Evolutionary conservation across 257 asterid species (phyloP).

Genomic region (Lycium ferocissimum): DNA sequence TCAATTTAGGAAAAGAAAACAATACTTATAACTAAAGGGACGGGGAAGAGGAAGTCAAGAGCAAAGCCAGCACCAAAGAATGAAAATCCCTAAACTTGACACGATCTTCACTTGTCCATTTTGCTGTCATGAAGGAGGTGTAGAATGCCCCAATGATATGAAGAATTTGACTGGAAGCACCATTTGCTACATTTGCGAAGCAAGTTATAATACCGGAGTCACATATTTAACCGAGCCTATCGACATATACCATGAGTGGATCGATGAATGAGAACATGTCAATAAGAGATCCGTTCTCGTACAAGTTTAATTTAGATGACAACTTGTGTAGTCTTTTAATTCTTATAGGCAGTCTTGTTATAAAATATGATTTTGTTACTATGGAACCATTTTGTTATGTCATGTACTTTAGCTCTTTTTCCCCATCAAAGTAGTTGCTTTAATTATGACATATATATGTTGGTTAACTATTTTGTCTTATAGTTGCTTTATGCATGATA

Average conservation of each 20-base stretch:
- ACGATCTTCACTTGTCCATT: slow-evolving; percentile 88
- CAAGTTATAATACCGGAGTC: slow-evolving; percentile 70
- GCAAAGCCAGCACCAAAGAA: slow-evolving; percentile 89
- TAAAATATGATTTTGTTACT: too few species aligned
- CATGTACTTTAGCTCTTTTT: not conserved
- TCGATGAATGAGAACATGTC: slow-evolving; percentile 65
- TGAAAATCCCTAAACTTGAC: slow-evolving; percentile 82
- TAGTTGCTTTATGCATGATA: too few species aligned
- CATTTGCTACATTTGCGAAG: slow-evolving; percentile 71
- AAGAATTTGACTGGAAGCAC: slow-evolving; percentile 78
- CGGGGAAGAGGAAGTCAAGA: slow-evolving; percentile 92
- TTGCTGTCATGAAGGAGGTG: slow-evolving; percentile 77
- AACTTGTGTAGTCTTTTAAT: not conserved
- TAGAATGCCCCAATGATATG: slow-evolving; percentile 82
- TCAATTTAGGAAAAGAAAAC: not conserved
- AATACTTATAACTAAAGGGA: not conserved
- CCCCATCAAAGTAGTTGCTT: too few species aligned
- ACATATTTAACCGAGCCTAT: slow-evolving; percentile 75
- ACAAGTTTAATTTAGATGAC: too few species aligned
- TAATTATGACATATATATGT: too few species aligned
- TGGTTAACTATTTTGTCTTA: too few species aligned
- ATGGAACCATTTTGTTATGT: not conserved
- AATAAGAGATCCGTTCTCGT: too few species aligned
- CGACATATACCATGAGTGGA: slow-evolving; percentile 86
- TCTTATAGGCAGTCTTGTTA: not conserved